A percentile compares a stretch with the other conserved stretches of the same genome.
These are phyloP conservation scores for Aspergillus campestris DNA, from an alignment of 495 filamentous ascomycete genomes.

Conservation along the genomic window DNA sequence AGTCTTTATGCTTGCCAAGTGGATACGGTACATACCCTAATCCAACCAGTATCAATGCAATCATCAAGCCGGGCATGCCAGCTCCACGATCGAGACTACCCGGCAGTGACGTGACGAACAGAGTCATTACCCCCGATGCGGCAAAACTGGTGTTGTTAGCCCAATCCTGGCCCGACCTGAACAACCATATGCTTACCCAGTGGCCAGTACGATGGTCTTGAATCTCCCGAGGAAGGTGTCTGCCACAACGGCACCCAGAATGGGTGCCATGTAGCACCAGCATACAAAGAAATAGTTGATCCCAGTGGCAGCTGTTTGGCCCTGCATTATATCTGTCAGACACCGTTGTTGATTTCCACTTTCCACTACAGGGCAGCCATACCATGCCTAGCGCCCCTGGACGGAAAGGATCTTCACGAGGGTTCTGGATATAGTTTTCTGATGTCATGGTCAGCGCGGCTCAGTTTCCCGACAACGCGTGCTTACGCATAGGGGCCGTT, in stretches of 20 bases:
- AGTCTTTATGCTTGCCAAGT: background rate
- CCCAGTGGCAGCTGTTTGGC: slow-evolving; percentile 47
- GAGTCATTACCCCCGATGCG: slow-evolving; percentile 27
- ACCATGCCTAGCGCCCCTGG: slow-evolving; percentile 1
- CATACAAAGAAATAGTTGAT: slow-evolving; percentile 54
- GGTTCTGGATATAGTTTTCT: slow-evolving; percentile 6
- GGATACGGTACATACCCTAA: slow-evolving; percentile 7
- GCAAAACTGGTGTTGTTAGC: slow-evolving; percentile 40
- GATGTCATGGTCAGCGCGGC: background rate
- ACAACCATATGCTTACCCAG: slow-evolving; percentile 23
- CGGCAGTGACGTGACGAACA: slow-evolving; percentile 44
- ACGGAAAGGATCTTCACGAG: background rate
- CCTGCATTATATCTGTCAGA: slow-evolving; percentile 24
- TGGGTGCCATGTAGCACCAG: slow-evolving; percentile 55
- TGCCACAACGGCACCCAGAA: slow-evolving; percentile 54
- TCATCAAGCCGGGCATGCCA: slow-evolving; percentile 30
- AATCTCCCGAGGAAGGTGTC: slow-evolving; percentile 58
- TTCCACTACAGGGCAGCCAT: slow-evolving; percentile 19
- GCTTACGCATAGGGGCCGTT: slow-evolving; percentile 6
- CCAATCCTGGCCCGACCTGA: slow-evolving; percentile 39
- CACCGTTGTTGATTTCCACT: too few relatives aligned
- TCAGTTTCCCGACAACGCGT: background rate
- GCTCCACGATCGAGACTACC: slow-evolving; percentile 33
- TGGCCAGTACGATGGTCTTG: slow-evolving; percentile 42
- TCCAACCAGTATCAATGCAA: slow-evolving; percentile 42